Evolutionary conservation across 352 stramenopile genomes (phyloP).

Genomic region (Pythium rhizo-oryzae): DNA sequence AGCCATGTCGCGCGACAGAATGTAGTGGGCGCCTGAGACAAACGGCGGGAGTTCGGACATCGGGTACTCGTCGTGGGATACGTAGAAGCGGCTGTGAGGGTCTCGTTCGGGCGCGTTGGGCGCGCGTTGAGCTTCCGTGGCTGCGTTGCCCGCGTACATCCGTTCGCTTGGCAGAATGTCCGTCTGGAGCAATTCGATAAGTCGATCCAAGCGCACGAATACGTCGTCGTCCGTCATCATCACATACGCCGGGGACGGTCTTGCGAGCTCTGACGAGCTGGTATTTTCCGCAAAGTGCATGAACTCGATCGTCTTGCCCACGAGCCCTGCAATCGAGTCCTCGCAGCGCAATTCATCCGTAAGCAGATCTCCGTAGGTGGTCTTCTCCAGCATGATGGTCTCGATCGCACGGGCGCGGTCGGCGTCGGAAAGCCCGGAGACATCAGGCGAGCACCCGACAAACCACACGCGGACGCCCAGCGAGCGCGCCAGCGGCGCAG

Average conservation of each 20-base stretch:
- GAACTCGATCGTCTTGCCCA: conserved; percentile 60
- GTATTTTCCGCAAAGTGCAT: conserved; percentile 36
- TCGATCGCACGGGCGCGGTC: not conserved
- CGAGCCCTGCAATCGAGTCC: conserved; percentile 44
- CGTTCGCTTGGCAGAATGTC: conserved; percentile 1
- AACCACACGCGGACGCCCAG: conserved; percentile 36
- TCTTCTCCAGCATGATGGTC: conserved; percentile 35
- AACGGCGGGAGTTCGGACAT: conserved; percentile 37
- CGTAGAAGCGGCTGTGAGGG: conserved; percentile 21
- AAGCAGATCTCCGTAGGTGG: conserved; percentile 45
- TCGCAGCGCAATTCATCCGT: conserved; percentile 49
- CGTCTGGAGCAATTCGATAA: not conserved
- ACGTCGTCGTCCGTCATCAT: conserved; percentile 68
- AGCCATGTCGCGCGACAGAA: conserved; percentile 39
- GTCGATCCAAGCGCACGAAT: conserved; percentile 18
- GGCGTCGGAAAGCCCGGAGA: not conserved
- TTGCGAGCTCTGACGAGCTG: not conserved
- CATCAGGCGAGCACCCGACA: conserved; percentile 33
- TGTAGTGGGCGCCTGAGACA: conserved; percentile 39
- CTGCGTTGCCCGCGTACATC: conserved; percentile 43
- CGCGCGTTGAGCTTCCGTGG: conserved; percentile 13
- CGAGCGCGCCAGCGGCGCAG: conserved; percentile 8
- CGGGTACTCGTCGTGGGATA: conserved; percentile 31
- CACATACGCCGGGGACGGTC: conserved; percentile 23
- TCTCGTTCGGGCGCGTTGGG: conserved; percentile 15